These are phyloP conservation scores for Hevea brasiliensis DNA, from an alignment of 345 rosid species.

Conservation along the genomic window DNA sequence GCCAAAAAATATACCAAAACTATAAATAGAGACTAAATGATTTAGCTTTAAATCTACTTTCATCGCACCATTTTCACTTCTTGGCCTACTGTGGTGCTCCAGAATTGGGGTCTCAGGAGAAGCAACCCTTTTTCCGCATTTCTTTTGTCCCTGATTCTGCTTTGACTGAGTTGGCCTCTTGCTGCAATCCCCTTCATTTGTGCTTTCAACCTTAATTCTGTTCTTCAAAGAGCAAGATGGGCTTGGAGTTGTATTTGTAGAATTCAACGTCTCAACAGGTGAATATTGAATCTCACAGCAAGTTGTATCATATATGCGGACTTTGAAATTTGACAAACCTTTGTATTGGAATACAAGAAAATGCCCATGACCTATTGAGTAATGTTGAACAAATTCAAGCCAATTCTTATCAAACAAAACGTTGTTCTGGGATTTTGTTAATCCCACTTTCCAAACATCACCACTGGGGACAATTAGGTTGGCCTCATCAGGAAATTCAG, in stretches of 20 bases:
- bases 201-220: neutral
- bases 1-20: neutral
- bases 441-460: slow-evolving; percentile 33
- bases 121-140: neutral
- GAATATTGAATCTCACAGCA: slow-evolving; percentile 38
- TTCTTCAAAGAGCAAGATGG: neutral
- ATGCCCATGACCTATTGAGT: slow-evolving; percentile 32
- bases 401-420: slow-evolving; percentile 42
- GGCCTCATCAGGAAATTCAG: slow-evolving; percentile 34
- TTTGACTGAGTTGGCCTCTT: neutral
- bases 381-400: slow-evolving; percentile 34
- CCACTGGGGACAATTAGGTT: slow-evolving; percentile 36
- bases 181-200: neutral
- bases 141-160: neutral
- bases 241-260: neutral
- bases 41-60: neutral
- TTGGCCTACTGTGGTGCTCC: no score
- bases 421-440: slow-evolving; percentile 22
- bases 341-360: slow-evolving; percentile 37
- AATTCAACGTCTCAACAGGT: no score
- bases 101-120: neutral
- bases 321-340: slow-evolving; percentile 35
- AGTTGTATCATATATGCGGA: slow-evolving; percentile 31
- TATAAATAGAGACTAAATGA: neutral
- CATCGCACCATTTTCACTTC: no score